A percentile compares a stretch with the other conserved stretches of the same genome.
Conservation (phyloP, 2,329 filamentous ascomycete species). For the Parasarocladium wereldwijsianum region DNA sequence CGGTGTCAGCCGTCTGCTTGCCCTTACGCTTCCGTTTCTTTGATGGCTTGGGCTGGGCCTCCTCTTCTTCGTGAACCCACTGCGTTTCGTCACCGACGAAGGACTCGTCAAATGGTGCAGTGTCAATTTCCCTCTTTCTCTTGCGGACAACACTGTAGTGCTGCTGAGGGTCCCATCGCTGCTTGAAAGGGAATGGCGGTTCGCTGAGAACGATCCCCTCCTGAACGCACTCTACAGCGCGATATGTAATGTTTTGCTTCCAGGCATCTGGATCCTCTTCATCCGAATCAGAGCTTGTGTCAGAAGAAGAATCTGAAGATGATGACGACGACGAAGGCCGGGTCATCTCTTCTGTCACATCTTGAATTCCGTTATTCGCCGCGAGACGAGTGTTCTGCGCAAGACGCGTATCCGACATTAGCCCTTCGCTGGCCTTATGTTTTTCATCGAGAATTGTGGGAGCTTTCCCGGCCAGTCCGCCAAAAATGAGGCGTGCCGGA, state of each 20-base stretch:
- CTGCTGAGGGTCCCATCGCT: constrained; percentile 76
- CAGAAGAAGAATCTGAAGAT: too few relatives aligned
- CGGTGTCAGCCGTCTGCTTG: constrained; percentile 15
- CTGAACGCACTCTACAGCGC: constrained; percentile 74
- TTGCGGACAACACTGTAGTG: constrained; percentile 26
- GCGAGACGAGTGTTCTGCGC: constrained; percentile 20
- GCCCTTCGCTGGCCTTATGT: constrained; percentile 41
- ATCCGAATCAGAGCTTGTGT: constrained; percentile 5
- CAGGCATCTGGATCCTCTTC: constrained; percentile 46
- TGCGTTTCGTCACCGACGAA: constrained; percentile 3
- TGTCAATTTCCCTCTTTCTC: constrained; percentile 31
- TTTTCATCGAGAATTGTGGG: constrained; percentile 58
- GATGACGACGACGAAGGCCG: constrained; percentile 1
- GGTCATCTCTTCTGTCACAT: background rate
- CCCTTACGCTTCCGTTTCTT: constrained; percentile 23
- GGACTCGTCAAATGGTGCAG: constrained; percentile 3
- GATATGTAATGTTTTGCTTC: constrained; percentile 58
- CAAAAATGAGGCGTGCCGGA: constrained; percentile 54
- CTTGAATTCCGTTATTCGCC: constrained; percentile 4
- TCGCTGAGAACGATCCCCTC: constrained; percentile 52
- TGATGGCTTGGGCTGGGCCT: constrained; percentile 7
- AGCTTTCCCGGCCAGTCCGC: constrained; percentile 53
- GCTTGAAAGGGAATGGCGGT: constrained; percentile 79
- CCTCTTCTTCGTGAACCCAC: constrained; percentile 15
- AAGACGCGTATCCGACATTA: constrained; percentile 39